Conservation (phyloP, 371 early-diverging fungal genomes). For the Batkoa obscura region DNA sequence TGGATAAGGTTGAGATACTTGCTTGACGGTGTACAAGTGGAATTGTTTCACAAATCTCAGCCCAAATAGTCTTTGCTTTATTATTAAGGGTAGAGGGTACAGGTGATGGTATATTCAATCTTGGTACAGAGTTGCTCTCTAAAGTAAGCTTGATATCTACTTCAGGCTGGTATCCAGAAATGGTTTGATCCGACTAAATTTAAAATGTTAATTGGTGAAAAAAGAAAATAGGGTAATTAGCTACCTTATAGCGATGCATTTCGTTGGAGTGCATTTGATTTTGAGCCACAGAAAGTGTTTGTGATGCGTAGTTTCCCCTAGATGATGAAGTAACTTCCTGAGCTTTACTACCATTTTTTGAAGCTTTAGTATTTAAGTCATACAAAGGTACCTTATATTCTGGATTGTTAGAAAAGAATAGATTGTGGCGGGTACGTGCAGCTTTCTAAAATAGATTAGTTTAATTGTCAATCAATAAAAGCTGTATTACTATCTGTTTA, state of each 20-base stretch:
- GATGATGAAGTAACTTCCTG: not conserved
- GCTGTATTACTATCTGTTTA: too few relatives aligned
- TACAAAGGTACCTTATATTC: not conserved
- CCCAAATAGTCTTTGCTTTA: slow-evolving; percentile 1
- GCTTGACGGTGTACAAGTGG: not conserved
- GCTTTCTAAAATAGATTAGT: slow-evolving; percentile 2
- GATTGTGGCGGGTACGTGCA: not conserved
- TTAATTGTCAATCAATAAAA: too few relatives aligned
- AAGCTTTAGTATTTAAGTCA: too few relatives aligned
- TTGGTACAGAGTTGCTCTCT: too few relatives aligned
- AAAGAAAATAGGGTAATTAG: not conserved
- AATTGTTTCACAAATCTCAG: not conserved
- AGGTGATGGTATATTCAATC: too few relatives aligned
- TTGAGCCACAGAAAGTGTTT: not conserved
- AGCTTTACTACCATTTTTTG: not conserved
- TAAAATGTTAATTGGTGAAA: too few relatives aligned
- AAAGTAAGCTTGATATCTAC: too few relatives aligned
- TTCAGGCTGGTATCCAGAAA: too few relatives aligned
- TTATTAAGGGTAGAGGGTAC: not conserved
- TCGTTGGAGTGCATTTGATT: not conserved
- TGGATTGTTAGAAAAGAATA: not conserved
- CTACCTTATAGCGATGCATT: not conserved
- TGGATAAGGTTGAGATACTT: not conserved
- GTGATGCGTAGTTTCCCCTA: not conserved
- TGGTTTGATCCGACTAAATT: too few relatives aligned